A percentile compares a stretch with the other conserved stretches of the same genome.
Evolutionary conservation across 1,284 basidiomycete genomes (phyloP).

Genomic region (Lignosus rhinocerotis): DNA sequence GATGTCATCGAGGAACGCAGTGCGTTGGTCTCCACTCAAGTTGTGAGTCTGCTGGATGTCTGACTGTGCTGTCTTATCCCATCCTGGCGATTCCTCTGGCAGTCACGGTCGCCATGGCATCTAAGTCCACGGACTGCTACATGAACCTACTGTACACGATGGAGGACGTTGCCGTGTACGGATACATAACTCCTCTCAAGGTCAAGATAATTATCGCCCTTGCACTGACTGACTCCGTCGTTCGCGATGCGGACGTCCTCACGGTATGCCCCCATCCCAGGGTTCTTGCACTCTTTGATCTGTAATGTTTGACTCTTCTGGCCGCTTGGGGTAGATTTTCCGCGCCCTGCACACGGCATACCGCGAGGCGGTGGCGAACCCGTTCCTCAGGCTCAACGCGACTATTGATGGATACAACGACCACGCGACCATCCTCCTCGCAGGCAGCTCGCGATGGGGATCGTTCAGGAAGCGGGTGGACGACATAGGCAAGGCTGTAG

Average conservation of each 20-base stretch:
- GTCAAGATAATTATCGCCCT: constrained; percentile 79
- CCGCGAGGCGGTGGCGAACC: constrained; percentile 74
- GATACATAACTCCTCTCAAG: constrained; percentile 79
- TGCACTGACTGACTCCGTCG: constrained; percentile 73
- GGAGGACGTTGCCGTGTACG: constrained; percentile 83
- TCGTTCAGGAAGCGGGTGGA: constrained; percentile 68
- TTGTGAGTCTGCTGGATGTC: constrained; percentile 6
- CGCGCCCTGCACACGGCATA: constrained; percentile 82
- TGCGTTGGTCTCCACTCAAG: constrained; percentile 25
- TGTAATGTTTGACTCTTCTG: background rate
- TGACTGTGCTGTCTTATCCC: constrained; percentile 3
- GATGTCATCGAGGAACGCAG: constrained; percentile 79
- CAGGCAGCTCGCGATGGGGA: constrained; percentile 69
- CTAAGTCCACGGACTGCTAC: constrained; percentile 71
- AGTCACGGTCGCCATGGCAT: constrained; percentile 49
- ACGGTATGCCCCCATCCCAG: constrained; percentile 45
- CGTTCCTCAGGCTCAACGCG: constrained; percentile 66
- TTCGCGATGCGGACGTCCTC: constrained; percentile 73
- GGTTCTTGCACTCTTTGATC: background rate
- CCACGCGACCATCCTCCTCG: constrained; percentile 52
- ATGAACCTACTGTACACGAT: constrained; percentile 77
- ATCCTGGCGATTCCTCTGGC: background rate
- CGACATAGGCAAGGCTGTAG: constrained; percentile 62
- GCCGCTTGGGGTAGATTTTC: constrained; percentile 55
- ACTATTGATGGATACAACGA: constrained; percentile 50